Evolutionary conservation across 805 yeast genomes (phyloP).

Genomic region (Myxozyma nipponensis): DNA sequence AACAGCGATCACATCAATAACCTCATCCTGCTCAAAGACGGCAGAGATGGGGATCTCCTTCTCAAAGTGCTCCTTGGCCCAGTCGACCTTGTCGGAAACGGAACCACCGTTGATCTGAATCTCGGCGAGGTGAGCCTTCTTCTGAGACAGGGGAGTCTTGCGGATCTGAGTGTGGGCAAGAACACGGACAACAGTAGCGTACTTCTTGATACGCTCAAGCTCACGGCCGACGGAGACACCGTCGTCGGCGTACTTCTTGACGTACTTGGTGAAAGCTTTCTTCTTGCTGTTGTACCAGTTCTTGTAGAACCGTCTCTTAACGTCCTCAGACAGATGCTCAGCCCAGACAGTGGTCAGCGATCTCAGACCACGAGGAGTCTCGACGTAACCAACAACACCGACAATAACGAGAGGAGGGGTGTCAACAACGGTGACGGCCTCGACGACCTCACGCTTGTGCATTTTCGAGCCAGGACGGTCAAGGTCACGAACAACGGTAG

Average conservation of each 20-base stretch:
- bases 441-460: constrained; percentile 99
- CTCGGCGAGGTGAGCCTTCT: constrained; percentile 99
- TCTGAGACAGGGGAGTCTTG: constrained; percentile 98
- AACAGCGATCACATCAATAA: constrained; percentile 97
- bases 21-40: constrained; percentile 98
- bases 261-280: constrained; percentile 99
- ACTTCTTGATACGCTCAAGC: constrained; percentile 97
- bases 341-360: constrained; percentile 99
- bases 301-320: constrained; percentile 99
- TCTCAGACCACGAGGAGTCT: constrained; percentile 99
- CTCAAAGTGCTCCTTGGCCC: constrained; percentile 99
- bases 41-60: constrained; percentile 94
- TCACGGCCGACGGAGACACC: constrained; percentile 88
- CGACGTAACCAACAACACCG: constrained; percentile 99
- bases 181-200: constrained; percentile 98
- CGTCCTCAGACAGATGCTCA: constrained; percentile 98
- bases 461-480: constrained; percentile 99
- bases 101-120: constrained; percentile 99
- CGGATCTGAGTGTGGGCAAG: constrained; percentile 99
- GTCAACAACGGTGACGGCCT: constrained; percentile 99
- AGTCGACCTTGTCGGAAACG: constrained; percentile 91
- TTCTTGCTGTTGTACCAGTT: constrained; percentile 99
- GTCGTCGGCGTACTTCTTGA: constrained; percentile 82
- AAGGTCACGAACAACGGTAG: constrained; percentile 99
- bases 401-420: constrained; percentile 98